phyloP scores from a whole-genome alignment of 2,329 filamentous ascomycete species.

The Fusarium transvaalense region DNA sequence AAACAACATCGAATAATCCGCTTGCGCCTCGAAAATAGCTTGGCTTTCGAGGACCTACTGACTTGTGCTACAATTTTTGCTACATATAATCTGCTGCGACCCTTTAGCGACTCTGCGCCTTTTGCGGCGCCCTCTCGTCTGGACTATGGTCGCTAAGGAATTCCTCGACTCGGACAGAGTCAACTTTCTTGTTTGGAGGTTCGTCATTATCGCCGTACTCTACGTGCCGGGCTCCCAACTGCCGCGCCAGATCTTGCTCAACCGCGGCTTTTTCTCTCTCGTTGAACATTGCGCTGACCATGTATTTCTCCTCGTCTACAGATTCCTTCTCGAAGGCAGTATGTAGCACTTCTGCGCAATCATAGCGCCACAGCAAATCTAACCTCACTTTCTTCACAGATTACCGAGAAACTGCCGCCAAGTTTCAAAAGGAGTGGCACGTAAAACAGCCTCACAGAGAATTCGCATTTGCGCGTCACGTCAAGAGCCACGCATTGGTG shows the following conservation, averaged over 20 bases:
- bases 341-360: conserved; percentile 56
- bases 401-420: conserved; percentile 75
- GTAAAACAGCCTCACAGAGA: conserved; percentile 71
- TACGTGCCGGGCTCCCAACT: conserved; percentile 42
- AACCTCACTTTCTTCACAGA: conserved; percentile 59
- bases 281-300: conserved; percentile 40
- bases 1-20: conserved; percentile 31
- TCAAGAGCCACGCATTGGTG: conserved; percentile 74
- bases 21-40: conserved; percentile 34
- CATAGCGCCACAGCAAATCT: conserved; percentile 39
- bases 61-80: conserved; percentile 23
- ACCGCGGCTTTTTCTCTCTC: conserved; percentile 18
- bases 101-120: conserved; percentile 51
- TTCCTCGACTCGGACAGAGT: conserved; percentile 74
- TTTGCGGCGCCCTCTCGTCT: conserved; percentile 50
- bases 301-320: conserved; percentile 50
- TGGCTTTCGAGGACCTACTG: conserved; percentile 36
- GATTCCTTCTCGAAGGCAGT: conserved; percentile 73
- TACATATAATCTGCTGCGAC: conserved; percentile 31
- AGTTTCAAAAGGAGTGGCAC: conserved; percentile 77
- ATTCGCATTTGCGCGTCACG: conserved; percentile 73
- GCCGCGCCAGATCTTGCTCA: conserved; percentile 22
- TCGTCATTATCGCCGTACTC: conserved; percentile 56
- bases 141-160: conserved; percentile 67
- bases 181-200: conserved; percentile 80